phyloP scores from a whole-genome alignment of 495 filamentous ascomycete genomes.

The Podospora australis region DNA sequence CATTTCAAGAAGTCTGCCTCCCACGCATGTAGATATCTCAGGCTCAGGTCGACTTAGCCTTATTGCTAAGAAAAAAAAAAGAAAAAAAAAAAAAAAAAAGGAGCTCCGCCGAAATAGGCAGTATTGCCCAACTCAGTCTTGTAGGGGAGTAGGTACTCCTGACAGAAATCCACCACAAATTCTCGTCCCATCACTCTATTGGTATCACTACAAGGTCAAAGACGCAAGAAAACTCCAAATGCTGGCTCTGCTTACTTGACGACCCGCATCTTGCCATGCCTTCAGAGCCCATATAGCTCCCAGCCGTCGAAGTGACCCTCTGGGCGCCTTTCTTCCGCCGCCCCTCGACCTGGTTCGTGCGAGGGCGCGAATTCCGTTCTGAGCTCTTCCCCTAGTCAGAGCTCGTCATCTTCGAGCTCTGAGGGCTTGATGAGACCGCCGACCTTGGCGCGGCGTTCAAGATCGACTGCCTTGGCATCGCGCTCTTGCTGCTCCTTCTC shows the following conservation, averaged over 20 bases:
- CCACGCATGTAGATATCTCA: too few relatives aligned
- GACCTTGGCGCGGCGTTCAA: conserved; percentile 84
- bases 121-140: not conserved
- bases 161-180: not conserved
- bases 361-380: conserved; percentile 50
- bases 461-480: conserved; percentile 72
- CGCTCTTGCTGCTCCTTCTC: conserved; percentile 81
- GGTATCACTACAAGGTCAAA: conserved; percentile 26
- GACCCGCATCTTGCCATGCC: too few relatives aligned
- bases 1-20: too few relatives aligned
- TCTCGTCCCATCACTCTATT: conserved; percentile 18
- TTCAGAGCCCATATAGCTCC: conserved; percentile 47
- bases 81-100: not conserved
- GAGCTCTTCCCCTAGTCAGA: conserved; percentile 73
- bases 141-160: not conserved
- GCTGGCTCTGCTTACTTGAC: not conserved
- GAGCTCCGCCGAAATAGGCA: not conserved
- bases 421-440: conserved; percentile 88
- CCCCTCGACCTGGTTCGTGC: conserved; percentile 7
- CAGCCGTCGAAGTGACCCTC: conserved; percentile 42
- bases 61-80: not conserved
- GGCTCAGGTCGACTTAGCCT: too few relatives aligned
- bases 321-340: conserved; percentile 2
- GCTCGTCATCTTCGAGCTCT: conserved; percentile 89
- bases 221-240: conserved; percentile 6